These are phyloP conservation scores for Stenocarpella maydis DNA, from an alignment of 2,329 filamentous ascomycete genomes.

Conservation along the genomic window DNA sequence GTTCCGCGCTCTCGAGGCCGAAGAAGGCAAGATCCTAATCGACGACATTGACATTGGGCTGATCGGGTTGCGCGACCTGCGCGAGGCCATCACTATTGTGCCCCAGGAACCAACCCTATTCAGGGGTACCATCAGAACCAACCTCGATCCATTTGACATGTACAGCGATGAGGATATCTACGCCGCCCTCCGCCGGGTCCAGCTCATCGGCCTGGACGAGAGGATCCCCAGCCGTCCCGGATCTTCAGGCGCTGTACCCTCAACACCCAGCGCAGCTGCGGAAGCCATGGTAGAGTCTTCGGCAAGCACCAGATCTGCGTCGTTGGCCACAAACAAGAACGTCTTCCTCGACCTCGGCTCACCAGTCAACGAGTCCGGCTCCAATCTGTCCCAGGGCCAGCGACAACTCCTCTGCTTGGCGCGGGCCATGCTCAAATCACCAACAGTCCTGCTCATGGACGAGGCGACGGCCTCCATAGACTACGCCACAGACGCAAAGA, in stretches of 20 bases:
- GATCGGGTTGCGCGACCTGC: slow-evolving; percentile 92
- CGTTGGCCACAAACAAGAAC: slow-evolving; percentile 83
- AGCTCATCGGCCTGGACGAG: slow-evolving; percentile 76
- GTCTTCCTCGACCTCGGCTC: slow-evolving; percentile 89
- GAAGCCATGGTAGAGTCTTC: slow-evolving; percentile 34
- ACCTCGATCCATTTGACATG: slow-evolving; percentile 89
- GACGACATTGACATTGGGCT: slow-evolving; percentile 89
- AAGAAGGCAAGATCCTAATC: slow-evolving; percentile 87
- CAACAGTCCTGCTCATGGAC: slow-evolving; percentile 97
- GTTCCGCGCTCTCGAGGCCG: slow-evolving; percentile 92
- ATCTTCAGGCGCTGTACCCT: slow-evolving; percentile 31
- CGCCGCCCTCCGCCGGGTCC: slow-evolving; percentile 83
- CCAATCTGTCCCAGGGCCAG: slow-evolving; percentile 95
- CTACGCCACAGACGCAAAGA: slow-evolving; percentile 93
- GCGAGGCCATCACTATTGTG: slow-evolving; percentile 95
- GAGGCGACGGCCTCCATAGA: slow-evolving; percentile 98
- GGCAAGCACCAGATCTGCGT: slow-evolving; percentile 38
- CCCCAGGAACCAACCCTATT: slow-evolving; percentile 97
- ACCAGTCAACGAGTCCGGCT: slow-evolving; percentile 86
- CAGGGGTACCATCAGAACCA: slow-evolving; percentile 88
- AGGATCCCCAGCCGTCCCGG: slow-evolving; percentile 41
- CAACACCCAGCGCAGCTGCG: slow-evolving; percentile 40
- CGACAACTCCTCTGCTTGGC: slow-evolving; percentile 94
- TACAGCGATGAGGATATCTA: slow-evolving; percentile 95
- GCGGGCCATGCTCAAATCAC: slow-evolving; percentile 87